A percentile compares a stretch with the other conserved stretches of the same genome.
Conservation (phyloP, 768 basidiomycete species). For the Holtermannia corniformis region DNA sequence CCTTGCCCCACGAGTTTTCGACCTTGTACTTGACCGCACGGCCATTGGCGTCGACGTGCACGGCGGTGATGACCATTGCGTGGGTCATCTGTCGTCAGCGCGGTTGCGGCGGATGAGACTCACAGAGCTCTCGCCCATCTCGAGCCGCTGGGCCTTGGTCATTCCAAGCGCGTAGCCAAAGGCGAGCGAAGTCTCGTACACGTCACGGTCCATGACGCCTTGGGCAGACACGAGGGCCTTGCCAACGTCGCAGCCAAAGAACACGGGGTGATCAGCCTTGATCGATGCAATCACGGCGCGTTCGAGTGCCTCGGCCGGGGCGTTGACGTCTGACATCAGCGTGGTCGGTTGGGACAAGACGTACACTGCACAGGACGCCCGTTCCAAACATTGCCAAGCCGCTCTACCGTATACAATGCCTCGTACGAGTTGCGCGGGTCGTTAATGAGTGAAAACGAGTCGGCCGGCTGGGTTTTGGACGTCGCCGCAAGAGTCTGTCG, state of each 20-base stretch:
- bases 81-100: slow-evolving; percentile 61
- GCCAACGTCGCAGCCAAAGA: slow-evolving; percentile 95
- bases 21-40: slow-evolving; percentile 85
- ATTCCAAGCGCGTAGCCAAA: slow-evolving; percentile 73
- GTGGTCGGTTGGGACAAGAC: slow-evolving; percentile 28
- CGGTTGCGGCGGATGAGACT: neutral
- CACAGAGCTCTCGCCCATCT: slow-evolving; percentile 58
- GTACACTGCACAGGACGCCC: slow-evolving; percentile 73
- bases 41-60: slow-evolving; percentile 68
- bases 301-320: slow-evolving; percentile 71
- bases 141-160: slow-evolving; percentile 74
- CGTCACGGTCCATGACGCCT: slow-evolving; percentile 78
- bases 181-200: slow-evolving; percentile 77
- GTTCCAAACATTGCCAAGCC: slow-evolving; percentile 86
- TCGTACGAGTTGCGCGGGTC: slow-evolving; percentile 80
- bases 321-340: slow-evolving; percentile 66
- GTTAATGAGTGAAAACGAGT: slow-evolving; percentile 86
- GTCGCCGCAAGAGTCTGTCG: neutral
- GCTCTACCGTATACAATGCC: slow-evolving; percentile 81
- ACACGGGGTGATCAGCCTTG: slow-evolving; percentile 79
- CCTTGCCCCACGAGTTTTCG: slow-evolving; percentile 89
- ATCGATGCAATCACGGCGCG: slow-evolving; percentile 69
- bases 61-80: slow-evolving; percentile 77
- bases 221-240: slow-evolving; percentile 60
- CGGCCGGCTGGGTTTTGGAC: slow-evolving; percentile 47